Base-by-base conservation (phyloP, 2,329 filamentous ascomycete genomes). In the Chalara sp. region DNA sequence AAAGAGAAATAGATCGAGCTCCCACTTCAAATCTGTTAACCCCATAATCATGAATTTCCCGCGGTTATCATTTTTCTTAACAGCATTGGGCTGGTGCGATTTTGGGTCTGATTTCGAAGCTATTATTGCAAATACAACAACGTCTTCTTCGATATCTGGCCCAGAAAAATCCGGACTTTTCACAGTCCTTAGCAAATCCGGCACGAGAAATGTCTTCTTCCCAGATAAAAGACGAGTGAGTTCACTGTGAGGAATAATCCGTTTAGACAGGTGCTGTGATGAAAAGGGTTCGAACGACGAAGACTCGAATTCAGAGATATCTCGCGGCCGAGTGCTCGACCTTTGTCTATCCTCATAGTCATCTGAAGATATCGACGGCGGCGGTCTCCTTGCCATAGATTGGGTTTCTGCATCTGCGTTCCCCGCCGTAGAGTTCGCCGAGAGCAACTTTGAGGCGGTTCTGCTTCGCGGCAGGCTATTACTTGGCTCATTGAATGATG, bases 31-130 rank as follows among this genome's bases (percentile, higher is more conserved):
- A 67, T 99, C 92, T 0, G 88, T 89, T 3, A 99, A 75, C 2
- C 82, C 88, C 55, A 99, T 73, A 1, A 92, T 86, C 87, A 99
- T 96, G 72, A 95, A 99, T 67, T 95, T 96, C 46, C 86, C 85
- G 21, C 78, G 71, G 3, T 75, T 74, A 44, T 74, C 72, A 32
- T 67, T 70, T 5, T 73, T 70, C 8, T n/a, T 37, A n/a, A n/a
- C 2, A 6, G 73, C 72, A 21, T 65, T 70, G 8, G 72, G 68
- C 56, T 78, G 76, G 63, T 84, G 81, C 1, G 72, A 64, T 40
- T 82, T 83, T 0, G 93, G 90, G 1, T 86, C 82, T 0, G 93
- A 96, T 67, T 97, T 97, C 42, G 84, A 87, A 6, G 89, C 89
- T 28, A 99, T 79, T 52, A 96, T 84, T 6, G 83, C 93, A 61